Conservation (phyloP, 257 asterid species). For the Orobanche coerulescens region DNA sequence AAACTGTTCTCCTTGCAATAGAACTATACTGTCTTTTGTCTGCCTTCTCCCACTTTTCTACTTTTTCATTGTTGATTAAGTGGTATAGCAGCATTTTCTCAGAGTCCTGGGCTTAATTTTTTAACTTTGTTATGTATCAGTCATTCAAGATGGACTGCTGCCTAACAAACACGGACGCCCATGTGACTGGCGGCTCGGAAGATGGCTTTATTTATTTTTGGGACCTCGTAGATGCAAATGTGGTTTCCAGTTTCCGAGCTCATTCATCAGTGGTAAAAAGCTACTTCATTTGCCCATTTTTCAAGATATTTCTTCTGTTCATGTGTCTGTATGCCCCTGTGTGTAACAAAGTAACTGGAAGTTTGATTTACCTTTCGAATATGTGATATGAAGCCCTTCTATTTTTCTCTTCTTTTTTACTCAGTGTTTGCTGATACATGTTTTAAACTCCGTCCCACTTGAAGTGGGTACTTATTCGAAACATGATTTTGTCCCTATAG, state of each 20-base stretch:
- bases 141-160: conserved; percentile 93
- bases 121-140: conserved; percentile 29
- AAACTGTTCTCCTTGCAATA: not conserved
- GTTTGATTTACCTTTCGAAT: too few species aligned
- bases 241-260: conserved; percentile 63
- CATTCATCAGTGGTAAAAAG: conserved; percentile 87
- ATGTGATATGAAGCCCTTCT: too few species aligned
- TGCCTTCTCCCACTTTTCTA: not conserved
- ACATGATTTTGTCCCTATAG: too few species aligned
- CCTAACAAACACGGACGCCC: conserved; percentile 83
- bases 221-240: conserved; percentile 93
- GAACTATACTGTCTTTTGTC: not conserved
- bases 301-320: not conserved
- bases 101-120: not conserved
- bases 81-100: not conserved
- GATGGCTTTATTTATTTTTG: conserved; percentile 83
- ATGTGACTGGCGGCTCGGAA: conserved; percentile 92
- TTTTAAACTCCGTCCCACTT: too few species aligned
- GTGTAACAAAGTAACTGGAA: not conserved
- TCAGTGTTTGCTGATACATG: too few species aligned
- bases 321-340: not conserved
- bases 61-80: not conserved
- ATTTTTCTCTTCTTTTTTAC: too few species aligned
- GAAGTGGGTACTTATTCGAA: too few species aligned
- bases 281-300: not conserved